A percentile compares a stretch with the other conserved stretches of the same genome.
Conservation (phyloP, 305 asterid species). For the Rubia balearica region DNA sequence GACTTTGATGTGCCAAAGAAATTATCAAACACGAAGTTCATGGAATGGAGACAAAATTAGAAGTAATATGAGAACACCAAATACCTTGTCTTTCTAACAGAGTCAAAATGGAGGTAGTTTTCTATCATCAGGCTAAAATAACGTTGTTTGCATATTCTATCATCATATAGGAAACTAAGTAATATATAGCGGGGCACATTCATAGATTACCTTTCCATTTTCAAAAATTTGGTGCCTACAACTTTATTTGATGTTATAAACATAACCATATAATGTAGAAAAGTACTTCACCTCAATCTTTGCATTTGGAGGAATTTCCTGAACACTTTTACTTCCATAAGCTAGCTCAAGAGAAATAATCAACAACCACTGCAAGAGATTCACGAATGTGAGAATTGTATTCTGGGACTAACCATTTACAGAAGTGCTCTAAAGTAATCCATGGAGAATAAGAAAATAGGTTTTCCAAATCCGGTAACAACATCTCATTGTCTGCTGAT, state of each 20-base stretch:
- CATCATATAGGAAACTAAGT: background rate
- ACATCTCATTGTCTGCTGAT: slow-evolving; percentile 51
- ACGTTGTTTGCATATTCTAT: background rate
- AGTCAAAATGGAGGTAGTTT: too few species aligned
- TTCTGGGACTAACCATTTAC: background rate
- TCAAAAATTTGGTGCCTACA: background rate
- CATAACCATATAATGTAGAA: background rate
- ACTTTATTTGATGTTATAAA: too few species aligned
- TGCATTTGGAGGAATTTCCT: slow-evolving; percentile 97
- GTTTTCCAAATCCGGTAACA: too few species aligned
- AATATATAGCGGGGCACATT: background rate
- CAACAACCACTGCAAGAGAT: slow-evolving; percentile 61
- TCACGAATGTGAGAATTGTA: slow-evolving; percentile 11
- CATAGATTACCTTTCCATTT: background rate
- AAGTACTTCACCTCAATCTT: slow-evolving; percentile 65
- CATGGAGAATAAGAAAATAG: background rate
- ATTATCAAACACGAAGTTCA: too few species aligned
- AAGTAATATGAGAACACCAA: too few species aligned
- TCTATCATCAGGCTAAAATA: background rate
- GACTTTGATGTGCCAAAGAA: too few species aligned
- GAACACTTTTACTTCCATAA: slow-evolving; percentile 90
- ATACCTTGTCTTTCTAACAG: too few species aligned
- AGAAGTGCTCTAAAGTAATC: background rate
- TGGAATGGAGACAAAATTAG: too few species aligned
- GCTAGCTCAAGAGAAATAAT: slow-evolving; percentile 95